phyloP scores from a whole-genome alignment of 169 alveolate genomes.

The Miamiensis avidus region DNA sequence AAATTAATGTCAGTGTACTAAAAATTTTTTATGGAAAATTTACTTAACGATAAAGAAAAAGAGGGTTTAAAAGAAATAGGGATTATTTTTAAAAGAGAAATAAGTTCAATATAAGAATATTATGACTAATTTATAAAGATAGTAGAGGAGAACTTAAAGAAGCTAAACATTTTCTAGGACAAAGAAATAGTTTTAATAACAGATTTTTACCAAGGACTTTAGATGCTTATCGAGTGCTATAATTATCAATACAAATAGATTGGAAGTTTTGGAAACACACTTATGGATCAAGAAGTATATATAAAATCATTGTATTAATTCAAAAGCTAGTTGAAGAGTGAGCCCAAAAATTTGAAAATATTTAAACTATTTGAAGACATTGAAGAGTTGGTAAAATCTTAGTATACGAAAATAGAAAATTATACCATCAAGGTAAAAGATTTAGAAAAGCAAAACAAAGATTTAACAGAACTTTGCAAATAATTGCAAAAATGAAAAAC shows the following conservation, averaged over 20 bases:
- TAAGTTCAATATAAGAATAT: background rate
- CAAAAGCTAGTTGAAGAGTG: conserved; percentile 3
- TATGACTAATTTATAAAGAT: background rate
- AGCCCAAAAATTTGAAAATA: background rate
- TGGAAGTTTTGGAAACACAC: conserved; percentile 21
- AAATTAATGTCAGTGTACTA: background rate
- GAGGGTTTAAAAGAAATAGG: background rate
- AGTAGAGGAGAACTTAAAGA: background rate
- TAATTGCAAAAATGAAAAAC: conserved; percentile 6
- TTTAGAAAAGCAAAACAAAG: conserved; percentile 7
- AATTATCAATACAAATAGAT: background rate
- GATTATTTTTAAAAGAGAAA: background rate
- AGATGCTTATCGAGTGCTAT: conserved; percentile 12
- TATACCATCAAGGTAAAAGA: background rate
- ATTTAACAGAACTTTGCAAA: conserved; percentile 1
- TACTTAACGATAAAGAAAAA: background rate
- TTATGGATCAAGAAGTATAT: conserved; percentile 4
- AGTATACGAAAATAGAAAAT: conserved; percentile 8
- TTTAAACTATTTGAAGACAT: conserved; percentile 19
- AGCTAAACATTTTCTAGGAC: conserved; percentile 6
- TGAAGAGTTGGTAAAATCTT: conserved; percentile 5
- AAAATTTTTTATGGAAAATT: background rate
- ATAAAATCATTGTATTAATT: conserved; percentile 15
- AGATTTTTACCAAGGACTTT: conserved; percentile 20
- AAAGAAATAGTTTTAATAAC: conserved; percentile 24